Conservation (phyloP, 495 filamentous ascomycete species). For the Penicillium ochrochloron region DNA sequence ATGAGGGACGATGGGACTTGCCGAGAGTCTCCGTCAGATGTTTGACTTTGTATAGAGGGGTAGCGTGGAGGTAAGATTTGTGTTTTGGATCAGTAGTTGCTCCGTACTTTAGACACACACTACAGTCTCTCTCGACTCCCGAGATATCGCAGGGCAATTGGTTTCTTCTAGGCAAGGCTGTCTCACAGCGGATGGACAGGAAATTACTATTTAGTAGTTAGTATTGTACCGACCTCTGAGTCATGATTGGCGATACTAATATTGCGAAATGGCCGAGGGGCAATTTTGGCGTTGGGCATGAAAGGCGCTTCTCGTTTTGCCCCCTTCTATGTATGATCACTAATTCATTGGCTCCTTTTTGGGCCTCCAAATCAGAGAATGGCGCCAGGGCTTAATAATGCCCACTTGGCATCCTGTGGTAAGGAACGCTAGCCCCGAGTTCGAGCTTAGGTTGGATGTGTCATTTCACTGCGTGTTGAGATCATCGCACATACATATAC, state of each 20-base stretch:
- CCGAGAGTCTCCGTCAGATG: neutral
- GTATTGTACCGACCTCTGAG: neutral
- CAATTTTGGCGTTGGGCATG: constrained; percentile 35
- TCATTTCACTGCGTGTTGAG: constrained; percentile 16
- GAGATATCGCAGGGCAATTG: neutral
- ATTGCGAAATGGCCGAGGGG: constrained; percentile 30
- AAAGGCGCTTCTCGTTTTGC: constrained; percentile 19
- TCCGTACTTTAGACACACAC: neutral
- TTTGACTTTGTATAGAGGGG: neutral
- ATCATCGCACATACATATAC: constrained; percentile 8
- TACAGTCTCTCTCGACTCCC: neutral
- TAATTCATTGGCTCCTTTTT: constrained; percentile 17
- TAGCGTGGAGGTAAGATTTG: neutral
- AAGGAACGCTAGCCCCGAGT: constrained; percentile 2
- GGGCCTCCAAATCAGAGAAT: constrained; percentile 13
- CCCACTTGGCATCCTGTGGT: constrained; percentile 16
- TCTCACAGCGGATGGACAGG: neutral
- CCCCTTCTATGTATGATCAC: neutral
- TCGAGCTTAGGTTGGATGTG: constrained; percentile 12
- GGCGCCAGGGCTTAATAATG: constrained; percentile 11
- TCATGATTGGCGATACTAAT: constrained; percentile 1
- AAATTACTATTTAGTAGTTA: neutral
- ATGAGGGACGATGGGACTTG: neutral
- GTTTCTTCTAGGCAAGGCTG: neutral
- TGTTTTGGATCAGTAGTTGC: neutral